Percentiles rank a stretch among this genome's conserved stretches.
Evolutionary conservation across 768 basidiomycete species (phyloP).

Genomic region (Pleurotus eryngii): DNA sequence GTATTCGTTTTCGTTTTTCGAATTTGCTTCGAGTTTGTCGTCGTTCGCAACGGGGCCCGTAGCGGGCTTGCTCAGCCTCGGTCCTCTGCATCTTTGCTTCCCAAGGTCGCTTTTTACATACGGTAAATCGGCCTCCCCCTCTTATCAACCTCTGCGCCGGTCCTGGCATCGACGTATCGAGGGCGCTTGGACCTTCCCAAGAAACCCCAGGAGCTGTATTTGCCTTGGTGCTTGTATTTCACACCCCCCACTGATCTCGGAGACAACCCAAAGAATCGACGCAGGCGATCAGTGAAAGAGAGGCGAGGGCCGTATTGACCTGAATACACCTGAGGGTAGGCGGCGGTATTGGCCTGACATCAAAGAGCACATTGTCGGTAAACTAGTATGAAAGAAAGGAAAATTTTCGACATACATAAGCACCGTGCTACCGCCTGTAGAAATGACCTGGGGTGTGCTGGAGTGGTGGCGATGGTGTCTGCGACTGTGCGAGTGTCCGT

Average conservation of each 20-base stretch:
- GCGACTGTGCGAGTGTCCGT: constrained; percentile 2
- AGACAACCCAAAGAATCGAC: constrained; percentile 52
- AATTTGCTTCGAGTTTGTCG: not conserved
- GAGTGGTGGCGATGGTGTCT: constrained; percentile 9
- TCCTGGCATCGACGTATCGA: constrained; percentile 46
- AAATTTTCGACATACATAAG: not conserved
- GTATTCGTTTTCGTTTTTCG: too few relatives aligned
- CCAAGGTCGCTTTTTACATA: constrained; percentile 23
- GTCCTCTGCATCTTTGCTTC: not conserved
- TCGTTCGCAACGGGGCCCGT: not conserved
- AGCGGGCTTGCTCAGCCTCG: too few relatives aligned
- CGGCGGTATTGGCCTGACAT: not conserved
- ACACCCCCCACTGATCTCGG: constrained; percentile 20
- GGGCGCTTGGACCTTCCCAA: constrained; percentile 49
- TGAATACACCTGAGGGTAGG: constrained; percentile 4
- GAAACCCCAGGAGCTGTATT: constrained; percentile 51
- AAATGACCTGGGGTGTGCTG: not conserved
- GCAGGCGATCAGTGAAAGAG: constrained; percentile 43
- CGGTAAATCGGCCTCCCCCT: constrained; percentile 53
- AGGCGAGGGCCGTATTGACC: constrained; percentile 24
- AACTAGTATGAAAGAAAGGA: too few relatives aligned
- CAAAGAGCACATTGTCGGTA: not conserved
- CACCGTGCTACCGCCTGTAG: not conserved
- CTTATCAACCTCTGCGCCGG: constrained; percentile 51
- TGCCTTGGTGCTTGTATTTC: constrained; percentile 39